Conservation (phyloP, 164 flowering plant genomes). For the Umbilicus rupestris region DNA sequence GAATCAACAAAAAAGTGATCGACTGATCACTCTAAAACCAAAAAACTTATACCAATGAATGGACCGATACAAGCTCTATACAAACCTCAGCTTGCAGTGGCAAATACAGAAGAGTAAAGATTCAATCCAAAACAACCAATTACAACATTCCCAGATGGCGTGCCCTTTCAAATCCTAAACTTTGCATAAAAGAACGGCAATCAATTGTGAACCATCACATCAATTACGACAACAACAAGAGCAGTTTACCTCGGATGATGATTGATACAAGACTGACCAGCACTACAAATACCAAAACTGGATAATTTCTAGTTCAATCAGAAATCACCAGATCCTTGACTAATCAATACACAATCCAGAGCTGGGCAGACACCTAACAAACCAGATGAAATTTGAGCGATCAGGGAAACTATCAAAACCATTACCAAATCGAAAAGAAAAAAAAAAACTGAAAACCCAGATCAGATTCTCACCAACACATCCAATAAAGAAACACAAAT, state of each 20-base stretch:
- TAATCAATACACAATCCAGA: constrained; percentile 2
- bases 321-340: constrained; percentile 5
- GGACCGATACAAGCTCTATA: neutral
- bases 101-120: neutral
- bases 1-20: neutral
- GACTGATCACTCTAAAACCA: neutral
- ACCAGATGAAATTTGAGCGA: neutral
- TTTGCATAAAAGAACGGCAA: no score
- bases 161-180: neutral
- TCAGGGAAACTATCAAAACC: neutral
- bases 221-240: neutral
- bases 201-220: no score
- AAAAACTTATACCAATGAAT: neutral
- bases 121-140: neutral
- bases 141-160: neutral
- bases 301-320: neutral
- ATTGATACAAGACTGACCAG: constrained; percentile 4
- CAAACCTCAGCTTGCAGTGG: neutral
- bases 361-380: constrained; percentile 2
- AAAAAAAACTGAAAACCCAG: constrained; percentile 1
- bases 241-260: neutral
- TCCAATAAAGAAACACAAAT: neutral
- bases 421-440: no score
- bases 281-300: neutral
- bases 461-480: neutral